Percentiles rank a stretch among this genome's conserved stretches.
Conservation (phyloP, 2,329 filamentous ascomycete genomes). For the Madurella fahalii region DNA sequence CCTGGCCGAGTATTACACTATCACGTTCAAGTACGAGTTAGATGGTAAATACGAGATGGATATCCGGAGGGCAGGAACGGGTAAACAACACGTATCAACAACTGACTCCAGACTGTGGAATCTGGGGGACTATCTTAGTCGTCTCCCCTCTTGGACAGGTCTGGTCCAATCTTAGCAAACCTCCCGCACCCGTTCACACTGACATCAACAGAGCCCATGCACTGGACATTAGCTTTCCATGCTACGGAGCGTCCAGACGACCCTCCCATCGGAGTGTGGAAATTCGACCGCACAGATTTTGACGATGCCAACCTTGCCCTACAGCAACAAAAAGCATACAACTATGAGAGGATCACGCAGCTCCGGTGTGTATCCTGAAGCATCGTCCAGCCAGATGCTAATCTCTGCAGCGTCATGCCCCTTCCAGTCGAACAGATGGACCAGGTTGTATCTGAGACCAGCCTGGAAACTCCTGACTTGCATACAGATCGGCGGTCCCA, state of each 20-base stretch:
- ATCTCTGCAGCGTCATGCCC: constrained; percentile 4
- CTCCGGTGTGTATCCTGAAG: constrained; percentile 8
- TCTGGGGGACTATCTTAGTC: constrained; percentile 22
- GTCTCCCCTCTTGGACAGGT: constrained; percentile 15
- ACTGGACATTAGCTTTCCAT: constrained; percentile 21
- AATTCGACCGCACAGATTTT: constrained; percentile 15
- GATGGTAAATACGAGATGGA: constrained; percentile 16
- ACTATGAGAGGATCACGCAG: constrained; percentile 8
- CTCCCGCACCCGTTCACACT: neutral
- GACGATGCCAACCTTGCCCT: constrained; percentile 19
- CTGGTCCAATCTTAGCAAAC: neutral
- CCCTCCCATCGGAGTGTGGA: constrained; percentile 18
- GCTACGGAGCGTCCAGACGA: constrained; percentile 13
- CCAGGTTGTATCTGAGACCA: neutral
- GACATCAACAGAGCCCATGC: constrained; percentile 8
- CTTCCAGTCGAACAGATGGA: neutral
- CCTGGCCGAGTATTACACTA: constrained; percentile 20
- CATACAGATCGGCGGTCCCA: too few species aligned
- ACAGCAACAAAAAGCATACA: constrained; percentile 11
- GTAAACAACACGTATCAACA: constrained; percentile 3
- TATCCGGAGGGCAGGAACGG: constrained; percentile 22
- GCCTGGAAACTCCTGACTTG: neutral
- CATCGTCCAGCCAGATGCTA: neutral
- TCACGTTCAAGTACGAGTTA: constrained; percentile 15
- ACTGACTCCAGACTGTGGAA: constrained; percentile 15